These are phyloP conservation scores for Termitomyces sp. DNA, from an alignment of 768 basidiomycete genomes.

Conservation along the genomic window DNA sequence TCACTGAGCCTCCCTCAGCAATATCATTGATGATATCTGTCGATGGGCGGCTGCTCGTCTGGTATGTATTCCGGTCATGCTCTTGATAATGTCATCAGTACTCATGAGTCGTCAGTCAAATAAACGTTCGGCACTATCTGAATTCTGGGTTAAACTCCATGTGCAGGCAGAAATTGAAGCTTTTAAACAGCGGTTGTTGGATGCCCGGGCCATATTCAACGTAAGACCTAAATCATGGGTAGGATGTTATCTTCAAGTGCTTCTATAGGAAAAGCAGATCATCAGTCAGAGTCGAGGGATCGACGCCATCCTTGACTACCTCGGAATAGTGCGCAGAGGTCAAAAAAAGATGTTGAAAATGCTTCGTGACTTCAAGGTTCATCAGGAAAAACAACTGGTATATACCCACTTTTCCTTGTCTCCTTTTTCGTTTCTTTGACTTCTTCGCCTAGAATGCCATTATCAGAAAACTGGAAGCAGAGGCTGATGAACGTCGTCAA, in stretches of 20 bases:
- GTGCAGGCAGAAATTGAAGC: neutral
- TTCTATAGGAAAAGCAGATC: slow-evolving; percentile 2
- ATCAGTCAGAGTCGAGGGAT: slow-evolving; percentile 7
- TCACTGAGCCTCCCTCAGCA: neutral
- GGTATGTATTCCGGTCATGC: neutral
- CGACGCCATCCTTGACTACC: slow-evolving; percentile 7
- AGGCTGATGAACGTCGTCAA: neutral
- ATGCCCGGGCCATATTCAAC: slow-evolving; percentile 5
- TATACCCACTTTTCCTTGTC: neutral
- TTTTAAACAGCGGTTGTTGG: slow-evolving; percentile 8
- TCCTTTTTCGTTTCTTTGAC: neutral
- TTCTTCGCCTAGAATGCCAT: neutral
- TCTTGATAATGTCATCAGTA: neutral
- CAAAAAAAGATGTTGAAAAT: neutral
- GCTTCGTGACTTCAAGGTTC: neutral
- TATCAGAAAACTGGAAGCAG: neutral
- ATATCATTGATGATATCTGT: slow-evolving; percentile 15
- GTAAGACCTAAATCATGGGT: neutral
- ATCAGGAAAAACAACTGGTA: neutral
- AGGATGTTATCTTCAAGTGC: neutral
- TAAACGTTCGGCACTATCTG: slow-evolving; percentile 1
- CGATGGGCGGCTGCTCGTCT: slow-evolving; percentile 9
- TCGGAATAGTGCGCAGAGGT: neutral
- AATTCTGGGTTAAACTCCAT: neutral
- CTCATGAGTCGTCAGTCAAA: neutral